phyloP scores from a whole-genome alignment of 1,284 basidiomycete species.

The Ceratobasidium sp. region DNA sequence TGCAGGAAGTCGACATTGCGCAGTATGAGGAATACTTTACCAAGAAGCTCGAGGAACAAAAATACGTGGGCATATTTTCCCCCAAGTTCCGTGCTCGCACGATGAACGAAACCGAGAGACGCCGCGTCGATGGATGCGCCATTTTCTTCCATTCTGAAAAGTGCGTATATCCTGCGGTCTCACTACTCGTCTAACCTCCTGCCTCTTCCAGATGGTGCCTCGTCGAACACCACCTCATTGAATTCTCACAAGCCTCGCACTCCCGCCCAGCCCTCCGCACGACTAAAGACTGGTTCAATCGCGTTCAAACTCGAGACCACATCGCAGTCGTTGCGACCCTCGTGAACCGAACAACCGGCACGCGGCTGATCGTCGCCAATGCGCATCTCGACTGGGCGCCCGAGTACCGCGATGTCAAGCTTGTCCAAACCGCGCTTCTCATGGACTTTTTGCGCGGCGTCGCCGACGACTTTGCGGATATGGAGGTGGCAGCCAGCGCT shows the following conservation, averaged over 20 bases:
- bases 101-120: conserved; percentile 88
- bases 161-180: conserved; percentile 53
- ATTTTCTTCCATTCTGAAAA: conserved; percentile 93
- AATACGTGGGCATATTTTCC: conserved; percentile 93
- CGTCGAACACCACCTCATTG: conserved; percentile 93
- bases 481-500: conserved; percentile 53
- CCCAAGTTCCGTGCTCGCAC: conserved; percentile 95
- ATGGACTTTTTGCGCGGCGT: conserved; percentile 95
- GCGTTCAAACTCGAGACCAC: conserved; percentile 95
- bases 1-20: conserved; percentile 86
- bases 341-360: conserved; percentile 88
- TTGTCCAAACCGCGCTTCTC: conserved; percentile 93
- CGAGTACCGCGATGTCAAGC: conserved; percentile 94
- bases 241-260: conserved; percentile 94
- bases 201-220: conserved; percentile 78
- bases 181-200: conserved; percentile 8
- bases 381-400: conserved; percentile 96
- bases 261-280: conserved; percentile 96
- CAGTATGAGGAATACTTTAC: conserved; percentile 96
- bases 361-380: conserved; percentile 90
- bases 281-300: conserved; percentile 99
- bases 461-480: conserved; percentile 77
- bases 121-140: conserved; percentile 95
- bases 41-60: conserved; percentile 77
- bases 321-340: conserved; percentile 90